Percentiles rank a stretch among this genome's conserved stretches.
Conservation (phyloP, 2,329 filamentous ascomycete species). For the Blastomyces gilchristii region DNA sequence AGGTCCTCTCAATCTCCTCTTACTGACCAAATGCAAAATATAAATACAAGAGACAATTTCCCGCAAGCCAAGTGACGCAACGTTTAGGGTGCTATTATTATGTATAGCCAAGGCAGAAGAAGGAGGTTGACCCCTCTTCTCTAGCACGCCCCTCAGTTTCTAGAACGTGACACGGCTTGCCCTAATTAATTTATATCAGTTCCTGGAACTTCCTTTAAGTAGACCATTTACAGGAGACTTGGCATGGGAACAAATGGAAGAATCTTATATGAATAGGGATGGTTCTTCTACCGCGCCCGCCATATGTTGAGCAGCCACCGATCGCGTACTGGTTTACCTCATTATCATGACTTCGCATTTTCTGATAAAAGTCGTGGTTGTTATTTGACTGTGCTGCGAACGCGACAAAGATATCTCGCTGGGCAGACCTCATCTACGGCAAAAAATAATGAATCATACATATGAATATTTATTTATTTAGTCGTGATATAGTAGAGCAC, state of each 20-base stretch:
- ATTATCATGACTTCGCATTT: neutral
- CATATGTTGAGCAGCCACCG: too few relatives aligned
- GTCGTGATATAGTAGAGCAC: neutral
- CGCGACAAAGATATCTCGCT: neutral
- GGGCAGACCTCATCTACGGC: neutral
- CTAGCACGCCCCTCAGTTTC: neutral
- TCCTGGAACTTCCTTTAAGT: too few relatives aligned
- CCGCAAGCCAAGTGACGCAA: neutral
- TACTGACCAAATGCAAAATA: neutral
- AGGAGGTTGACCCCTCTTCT: conserved; percentile 2
- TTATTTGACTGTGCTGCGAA: neutral
- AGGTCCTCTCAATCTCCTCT: neutral
- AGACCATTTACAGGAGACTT: neutral
- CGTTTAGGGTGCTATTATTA: too few relatives aligned
- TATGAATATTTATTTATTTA: neutral
- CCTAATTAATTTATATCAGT: neutral
- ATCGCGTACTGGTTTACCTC: neutral
- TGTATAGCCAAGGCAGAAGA: neutral
- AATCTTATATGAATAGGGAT: neutral
- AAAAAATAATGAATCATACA: neutral
- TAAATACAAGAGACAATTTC: neutral
- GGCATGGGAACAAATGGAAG: neutral
- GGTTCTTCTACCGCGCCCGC: neutral
- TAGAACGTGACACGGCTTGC: conserved; percentile 1
- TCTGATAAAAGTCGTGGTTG: neutral